Evolutionary conservation across 352 stramenopile genomes (phyloP).

Genomic region (Phytophthora fragariaefolia): DNA sequence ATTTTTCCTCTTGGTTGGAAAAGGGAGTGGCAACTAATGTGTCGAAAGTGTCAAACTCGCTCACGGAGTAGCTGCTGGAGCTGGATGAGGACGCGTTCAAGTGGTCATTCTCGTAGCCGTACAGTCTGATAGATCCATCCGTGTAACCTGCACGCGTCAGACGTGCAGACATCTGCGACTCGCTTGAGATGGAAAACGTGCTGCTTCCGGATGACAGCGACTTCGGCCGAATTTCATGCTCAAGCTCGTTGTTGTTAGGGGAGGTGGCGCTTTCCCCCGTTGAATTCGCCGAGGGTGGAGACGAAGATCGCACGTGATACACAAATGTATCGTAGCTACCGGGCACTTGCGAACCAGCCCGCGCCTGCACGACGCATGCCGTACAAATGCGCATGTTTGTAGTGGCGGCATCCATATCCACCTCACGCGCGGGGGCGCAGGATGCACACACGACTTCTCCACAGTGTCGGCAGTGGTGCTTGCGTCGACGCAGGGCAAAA

Average conservation of each 20-base stretch:
- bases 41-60: slow-evolving; percentile 64
- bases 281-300: slow-evolving; percentile 46
- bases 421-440: slow-evolving; percentile 62
- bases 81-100: slow-evolving; percentile 37
- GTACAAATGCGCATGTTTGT: slow-evolving; percentile 65
- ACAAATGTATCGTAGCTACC: slow-evolving; percentile 48
- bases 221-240: slow-evolving; percentile 26
- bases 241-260: slow-evolving; percentile 27
- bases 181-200: slow-evolving; percentile 64
- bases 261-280: slow-evolving; percentile 15
- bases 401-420: slow-evolving; percentile 41
- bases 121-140: slow-evolving; percentile 24
- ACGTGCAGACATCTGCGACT: slow-evolving; percentile 43
- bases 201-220: slow-evolving; percentile 54
- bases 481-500: slow-evolving; percentile 63
- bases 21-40: slow-evolving; percentile 30
- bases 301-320: slow-evolving; percentile 43
- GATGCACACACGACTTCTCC: slow-evolving; percentile 78
- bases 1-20: slow-evolving; percentile 33
- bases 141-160: slow-evolving; percentile 26
- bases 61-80: slow-evolving; percentile 68
- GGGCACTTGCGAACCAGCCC: slow-evolving; percentile 28
- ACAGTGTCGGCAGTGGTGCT: slow-evolving; percentile 78
- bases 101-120: slow-evolving; percentile 21
- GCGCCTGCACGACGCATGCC: slow-evolving; percentile 63